A percentile compares a stretch with the other conserved stretches of the same genome.
Evolutionary conservation across 441 rosid genomes (phyloP).

Genomic region (Metrosideros polymorpha): DNA sequence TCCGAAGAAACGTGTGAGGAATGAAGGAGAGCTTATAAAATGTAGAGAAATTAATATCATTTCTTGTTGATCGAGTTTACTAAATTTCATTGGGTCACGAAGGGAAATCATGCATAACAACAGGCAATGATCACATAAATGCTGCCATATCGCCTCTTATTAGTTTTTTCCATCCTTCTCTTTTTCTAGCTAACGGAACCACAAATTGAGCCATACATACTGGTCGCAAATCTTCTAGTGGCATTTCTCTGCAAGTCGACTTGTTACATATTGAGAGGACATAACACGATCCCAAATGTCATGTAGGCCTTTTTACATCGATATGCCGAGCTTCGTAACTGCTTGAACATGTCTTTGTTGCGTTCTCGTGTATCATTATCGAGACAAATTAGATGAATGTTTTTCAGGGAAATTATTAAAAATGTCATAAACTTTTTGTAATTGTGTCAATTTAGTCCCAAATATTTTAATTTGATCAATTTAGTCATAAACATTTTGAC

Average conservation of each 20-base stretch:
- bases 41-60: background rate
- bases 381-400: background rate
- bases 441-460: no score
- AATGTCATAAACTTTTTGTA: no score
- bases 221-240: background rate
- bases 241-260: background rate
- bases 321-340: background rate
- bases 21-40: background rate
- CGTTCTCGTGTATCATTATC: background rate
- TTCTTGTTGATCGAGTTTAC: background rate
- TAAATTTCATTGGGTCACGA: background rate
- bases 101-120: background rate
- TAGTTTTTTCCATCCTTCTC: no score
- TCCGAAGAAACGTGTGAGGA: background rate
- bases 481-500: no score
- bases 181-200: background rate
- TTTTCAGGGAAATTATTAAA: no score
- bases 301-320: background rate
- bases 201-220: rapidly evolving
- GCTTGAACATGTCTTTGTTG: background rate
- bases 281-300: background rate
- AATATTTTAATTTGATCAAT: no score
- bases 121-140: background rate
- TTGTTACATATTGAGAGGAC: background rate
- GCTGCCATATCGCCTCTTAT: no score